Conservation (phyloP, 257 asterid species). For the Solanum bulbocastanum region DNA sequence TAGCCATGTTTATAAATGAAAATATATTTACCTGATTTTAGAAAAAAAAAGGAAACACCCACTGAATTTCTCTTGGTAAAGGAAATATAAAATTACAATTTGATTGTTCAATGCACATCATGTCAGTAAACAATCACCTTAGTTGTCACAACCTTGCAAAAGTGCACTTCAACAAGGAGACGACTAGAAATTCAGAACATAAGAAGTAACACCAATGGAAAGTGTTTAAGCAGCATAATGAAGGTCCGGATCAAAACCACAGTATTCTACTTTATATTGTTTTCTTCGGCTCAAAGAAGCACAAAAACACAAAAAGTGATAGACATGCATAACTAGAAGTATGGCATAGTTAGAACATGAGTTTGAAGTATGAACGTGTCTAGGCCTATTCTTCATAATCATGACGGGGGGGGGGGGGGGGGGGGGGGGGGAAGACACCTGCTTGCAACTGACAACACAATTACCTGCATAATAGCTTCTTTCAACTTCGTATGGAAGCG, state of each 20-base stretch:
- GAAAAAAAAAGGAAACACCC: not conserved
- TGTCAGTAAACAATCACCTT: not conserved
- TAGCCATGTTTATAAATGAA: not conserved
- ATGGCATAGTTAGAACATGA: not conserved
- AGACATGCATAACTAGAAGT: not conserved
- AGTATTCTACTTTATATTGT: not conserved
- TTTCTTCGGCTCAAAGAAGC: not conserved
- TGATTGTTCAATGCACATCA: not conserved
- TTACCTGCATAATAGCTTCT: slow-evolving; percentile 84
- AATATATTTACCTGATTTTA: not conserved
- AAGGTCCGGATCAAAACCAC: not conserved
- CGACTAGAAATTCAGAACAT: not conserved
- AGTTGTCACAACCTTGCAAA: not conserved
- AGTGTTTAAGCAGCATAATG: not conserved
- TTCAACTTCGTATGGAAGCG: slow-evolving; percentile 70
- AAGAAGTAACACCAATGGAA: not conserved
- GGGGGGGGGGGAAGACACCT: not conserved
- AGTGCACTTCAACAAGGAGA: not conserved
- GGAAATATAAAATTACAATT: not conserved
- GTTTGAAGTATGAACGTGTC: not conserved
- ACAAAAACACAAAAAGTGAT: not conserved
- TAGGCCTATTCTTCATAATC: not conserved
- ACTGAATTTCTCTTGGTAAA: not conserved
- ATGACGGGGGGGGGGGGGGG: not conserved
- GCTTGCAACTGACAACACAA: not conserved